Evolutionary conservation across 352 stramenopile species (phyloP), one percentile per base, ranked within the genome.

Genomic region (Plasmopara viticola): DNA sequence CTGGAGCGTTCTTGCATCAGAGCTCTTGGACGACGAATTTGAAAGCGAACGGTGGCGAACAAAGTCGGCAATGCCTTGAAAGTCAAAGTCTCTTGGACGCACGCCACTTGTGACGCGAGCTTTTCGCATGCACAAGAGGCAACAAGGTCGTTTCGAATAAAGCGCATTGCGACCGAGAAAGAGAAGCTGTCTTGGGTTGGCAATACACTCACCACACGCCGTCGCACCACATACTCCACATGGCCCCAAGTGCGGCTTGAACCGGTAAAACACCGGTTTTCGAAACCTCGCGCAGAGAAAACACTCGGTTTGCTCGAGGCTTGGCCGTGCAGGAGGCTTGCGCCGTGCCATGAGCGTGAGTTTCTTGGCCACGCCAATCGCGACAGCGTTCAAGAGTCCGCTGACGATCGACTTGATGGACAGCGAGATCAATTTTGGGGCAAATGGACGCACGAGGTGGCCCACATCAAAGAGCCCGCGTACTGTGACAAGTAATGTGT

Each of bases 301-400:
- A 41, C 64, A 73, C 15, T 48, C 38, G 9, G 47, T 38, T 13
- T 48, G 35, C 9, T 51, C 41, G 18, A 4, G 7, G 7, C 41
- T 51, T 28, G 41, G 28, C 15, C 48, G 37, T 15, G 34, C 14
- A 20, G 49, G 6, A 1, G 25, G 29, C 8, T 65, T 56, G 0
- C 44, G 53, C n/a, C 56, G 56, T 38, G 67, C 60, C 25, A 83
- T 25, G 9, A 74, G 50, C 14, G 69, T 79, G 20, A 81, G 60
- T 48, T 76, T 81, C 65, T 81, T 81, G 40, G 71, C 68, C 25
- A 74, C 56, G 5, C 68, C 61, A 33, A 65, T 72, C 4, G 51
- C 57, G 20, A 74, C 57, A 17, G 63, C 63, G 14, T 73, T 68
- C 8, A 79, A 35, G 28, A 76, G 28, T 7, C 62, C 64, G 1